A percentile compares a stretch with the other conserved stretches of the same genome.
These are phyloP conservation scores for Phragmites australis DNA, from an alignment of 176 grass and related monocot genomes.

Conservation along the genomic window DNA sequence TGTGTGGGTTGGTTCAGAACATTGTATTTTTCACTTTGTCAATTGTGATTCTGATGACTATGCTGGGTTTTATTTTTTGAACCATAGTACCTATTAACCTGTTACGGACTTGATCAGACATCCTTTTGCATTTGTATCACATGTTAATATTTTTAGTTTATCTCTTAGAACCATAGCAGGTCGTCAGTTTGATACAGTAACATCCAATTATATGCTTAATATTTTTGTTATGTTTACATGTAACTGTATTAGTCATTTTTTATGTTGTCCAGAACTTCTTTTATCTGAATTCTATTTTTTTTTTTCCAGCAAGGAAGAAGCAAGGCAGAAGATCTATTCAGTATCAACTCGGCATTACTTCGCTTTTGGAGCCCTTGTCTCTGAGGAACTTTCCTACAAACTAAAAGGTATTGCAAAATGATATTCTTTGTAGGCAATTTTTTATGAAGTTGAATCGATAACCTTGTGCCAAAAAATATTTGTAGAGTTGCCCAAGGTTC, in stretches of 20 bases:
- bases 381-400: constrained; percentile 82
- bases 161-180: not conserved
- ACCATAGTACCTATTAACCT: too few relatives aligned
- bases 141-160: not conserved
- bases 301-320: constrained; percentile 81
- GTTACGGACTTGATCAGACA: too few relatives aligned
- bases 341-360: constrained; percentile 93
- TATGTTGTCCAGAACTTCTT: not conserved
- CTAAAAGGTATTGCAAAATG: constrained; percentile 58
- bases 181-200: too few relatives aligned
- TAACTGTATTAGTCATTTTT: not conserved
- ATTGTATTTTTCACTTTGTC: too few relatives aligned
- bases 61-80: too few relatives aligned
- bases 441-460: not conserved
- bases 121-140: too few relatives aligned
- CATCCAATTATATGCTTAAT: too few relatives aligned
- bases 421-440: not conserved
- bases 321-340: constrained; percentile 81
- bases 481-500: constrained; percentile 66
- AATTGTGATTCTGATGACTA: too few relatives aligned
- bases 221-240: too few relatives aligned
- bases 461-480: constrained; percentile 3
- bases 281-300: not conserved
- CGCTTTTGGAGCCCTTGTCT: constrained; percentile 81
- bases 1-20: too few relatives aligned